A percentile compares a stretch with the other conserved stretches of the same genome.
Evolutionary conservation across 78 protist species (phyloP).

Genomic region (Dictyostelium purpureum): DNA sequence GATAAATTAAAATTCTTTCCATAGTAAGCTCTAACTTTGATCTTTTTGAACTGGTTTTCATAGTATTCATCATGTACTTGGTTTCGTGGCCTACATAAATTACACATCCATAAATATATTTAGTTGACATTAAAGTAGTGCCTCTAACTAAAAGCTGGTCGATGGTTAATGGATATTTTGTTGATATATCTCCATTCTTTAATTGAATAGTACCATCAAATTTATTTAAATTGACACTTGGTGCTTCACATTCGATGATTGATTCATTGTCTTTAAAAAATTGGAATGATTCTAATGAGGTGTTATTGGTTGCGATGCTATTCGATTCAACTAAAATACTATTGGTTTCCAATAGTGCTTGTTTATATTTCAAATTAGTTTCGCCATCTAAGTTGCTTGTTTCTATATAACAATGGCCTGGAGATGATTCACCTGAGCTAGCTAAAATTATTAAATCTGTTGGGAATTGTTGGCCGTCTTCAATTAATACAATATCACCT

Average conservation of each 20-base stretch:
- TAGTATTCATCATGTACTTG: constrained; percentile 84
- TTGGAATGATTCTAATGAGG: too few species aligned
- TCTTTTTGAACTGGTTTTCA: constrained; percentile 67
- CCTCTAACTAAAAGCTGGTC: constrained; percentile 60
- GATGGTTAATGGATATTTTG: constrained; percentile 10
- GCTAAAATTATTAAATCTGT: constrained; percentile 72
- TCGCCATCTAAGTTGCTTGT: constrained; percentile 91
- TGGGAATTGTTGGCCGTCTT: constrained; percentile 56
- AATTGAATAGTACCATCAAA: constrained; percentile 72
- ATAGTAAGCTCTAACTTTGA: constrained; percentile 16
- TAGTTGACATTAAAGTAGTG: constrained; percentile 74
- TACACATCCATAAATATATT: constrained; percentile 74
- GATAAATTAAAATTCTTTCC: constrained; percentile 34
- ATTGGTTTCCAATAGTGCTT: constrained; percentile 50
- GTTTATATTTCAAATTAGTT: constrained; percentile 42
- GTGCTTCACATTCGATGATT: constrained; percentile 77
- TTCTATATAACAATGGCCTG: constrained; percentile 83
- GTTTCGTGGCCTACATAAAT: constrained; percentile 91
- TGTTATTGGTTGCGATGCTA: neutral
- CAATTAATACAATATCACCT: constrained; percentile 69
- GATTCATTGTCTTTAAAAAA: too few species aligned
- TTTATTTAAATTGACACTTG: constrained; percentile 67
- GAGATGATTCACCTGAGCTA: constrained; percentile 15
- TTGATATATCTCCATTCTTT: neutral
- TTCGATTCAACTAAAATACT: neutral